Evolutionary conservation across 164 flowering plant species (phyloP), one percentile per base, ranked within the genome.

Genomic region (Nymphaea thermarum): DNA sequence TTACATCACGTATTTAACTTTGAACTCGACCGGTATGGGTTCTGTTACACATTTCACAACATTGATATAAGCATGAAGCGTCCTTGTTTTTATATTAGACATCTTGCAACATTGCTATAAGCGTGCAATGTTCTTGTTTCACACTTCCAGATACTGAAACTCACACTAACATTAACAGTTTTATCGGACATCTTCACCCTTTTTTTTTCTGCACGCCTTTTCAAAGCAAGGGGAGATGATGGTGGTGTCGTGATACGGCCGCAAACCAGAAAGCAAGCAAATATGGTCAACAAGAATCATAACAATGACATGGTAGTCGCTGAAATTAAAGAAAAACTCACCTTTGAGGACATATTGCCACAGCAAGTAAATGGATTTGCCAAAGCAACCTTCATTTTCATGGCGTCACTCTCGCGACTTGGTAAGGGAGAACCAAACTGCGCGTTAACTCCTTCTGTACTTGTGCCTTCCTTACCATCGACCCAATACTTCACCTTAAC

Each of bases 401-500:
- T 70, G 73, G 69, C 72, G 47, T 85, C 43, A 64, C 77, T 63
- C 57, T 76, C 78, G n/a, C 75, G 61, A 65, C 78, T 42, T 66
- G 96, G 95, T 79, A 88, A 72, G 42, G 65, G 14, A 69, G 85
- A 65, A 66, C 98, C 98, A 83, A 92, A 92, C 59, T 77, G 72
- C 61, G 96, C 98, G 78, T 76, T 80, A 68, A 85, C 44, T n/a
- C 94, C 98, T 45, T 63, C 77, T 4, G 83, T 16, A 65, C 69
- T 72, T 64, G 85, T 77, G 25, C 70, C 78, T 77, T 86, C 78
- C 18, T 5, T 63, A 44, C 86, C 90, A 74, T 88, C 65, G 53
- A 82, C 83, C 98, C 98, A 92, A 42, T 63, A 85, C 75, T 79
- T 78, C 67, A 92, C 86, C 82, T 82, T 87, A 70, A 87, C 96